These are phyloP conservation scores for Butyriboletus loyo DNA, from an alignment of 768 basidiomycete species.

Conservation along the genomic window DNA sequence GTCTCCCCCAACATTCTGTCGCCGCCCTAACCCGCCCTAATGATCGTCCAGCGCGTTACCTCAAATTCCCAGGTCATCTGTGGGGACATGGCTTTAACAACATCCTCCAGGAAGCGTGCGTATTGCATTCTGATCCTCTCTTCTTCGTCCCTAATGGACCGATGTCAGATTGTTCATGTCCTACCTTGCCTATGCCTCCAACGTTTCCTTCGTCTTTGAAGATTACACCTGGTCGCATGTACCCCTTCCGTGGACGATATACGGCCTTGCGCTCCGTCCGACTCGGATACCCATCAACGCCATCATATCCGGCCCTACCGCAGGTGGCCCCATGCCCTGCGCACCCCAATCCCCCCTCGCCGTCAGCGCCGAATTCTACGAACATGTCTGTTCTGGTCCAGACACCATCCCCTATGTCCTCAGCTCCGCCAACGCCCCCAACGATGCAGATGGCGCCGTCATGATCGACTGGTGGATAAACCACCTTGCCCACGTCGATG, in stretches of 20 bases:
- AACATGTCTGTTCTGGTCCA: slow-evolving; percentile 41
- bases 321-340: slow-evolving; percentile 41
- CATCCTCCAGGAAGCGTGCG: slow-evolving; percentile 58
- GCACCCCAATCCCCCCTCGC: slow-evolving; percentile 31
- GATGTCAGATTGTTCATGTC: slow-evolving; percentile 45
- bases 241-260: slow-evolving; percentile 52
- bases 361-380: slow-evolving; percentile 49
- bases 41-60: slow-evolving; percentile 29
- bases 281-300: slow-evolving; percentile 55
- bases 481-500: slow-evolving; percentile 34
- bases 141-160: not conserved
- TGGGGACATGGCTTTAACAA: slow-evolving; percentile 66
- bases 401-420: slow-evolving; percentile 32
- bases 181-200: slow-evolving; percentile 48
- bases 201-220: slow-evolving; percentile 59
- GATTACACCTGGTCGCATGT: slow-evolving; percentile 59
- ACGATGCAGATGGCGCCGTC: slow-evolving; percentile 37
- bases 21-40: slow-evolving; percentile 6
- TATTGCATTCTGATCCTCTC: not conserved
- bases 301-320: slow-evolving; percentile 54
- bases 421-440: slow-evolving; percentile 36
- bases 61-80: slow-evolving; percentile 52
- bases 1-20: slow-evolving; percentile 39
- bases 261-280: slow-evolving; percentile 51
- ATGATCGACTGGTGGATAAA: slow-evolving; percentile 52